Base-by-base conservation (phyloP, 2,329 filamentous ascomycete species). In the Plenodomus lindquistii region DNA sequence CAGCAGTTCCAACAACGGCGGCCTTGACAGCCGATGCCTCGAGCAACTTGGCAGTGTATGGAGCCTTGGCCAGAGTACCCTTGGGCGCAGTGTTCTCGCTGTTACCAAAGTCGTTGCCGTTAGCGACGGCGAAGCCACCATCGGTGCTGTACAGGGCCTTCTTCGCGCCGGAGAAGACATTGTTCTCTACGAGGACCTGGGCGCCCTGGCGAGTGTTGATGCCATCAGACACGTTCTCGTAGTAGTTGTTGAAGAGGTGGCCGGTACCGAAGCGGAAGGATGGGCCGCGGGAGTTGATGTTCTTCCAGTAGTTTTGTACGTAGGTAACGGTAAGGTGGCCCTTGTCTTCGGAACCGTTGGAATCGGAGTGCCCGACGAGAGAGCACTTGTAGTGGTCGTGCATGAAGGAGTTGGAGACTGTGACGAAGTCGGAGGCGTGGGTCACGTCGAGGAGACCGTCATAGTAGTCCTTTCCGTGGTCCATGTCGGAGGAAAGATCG, bases 391-490 rank as follows among this genome's bases (percentile, higher is more conserved):
- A 85, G 78, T 85, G 81, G 71, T 82, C 79, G 68, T 82, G 80
- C 55, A 82, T 56, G 66, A 74, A 77, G 55, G 65, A 57, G 71
- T 80, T 79, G 55, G 76, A 78, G 54, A 86, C 74, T 54, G 79
- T 86, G 48, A 86, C 69, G 62, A 74, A 87, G 73, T 88, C 84
- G 9, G 79, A 75, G 39, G 76, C 86, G 71, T 87, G 85, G 41
- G 80, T 86, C 42, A 83, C 73, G 59, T 88, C 86, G 39, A 85
- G 72, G 1, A 88, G 79, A 24, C 86, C 85, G 47, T 88, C 86
- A 64, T 86, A 88, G 74, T 81, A 86, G 74, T 89, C 84, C 74
- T 88, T 88, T 75, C 79, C 83, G 65, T 82, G 75, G 59, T 79
- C 74, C 27, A 67, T 64, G 71, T 87, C 80, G 19, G 81, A 83